phyloP scores from a whole-genome alignment of 2,329 filamentous ascomycete genomes.

The Pleomassaria siparia region DNA sequence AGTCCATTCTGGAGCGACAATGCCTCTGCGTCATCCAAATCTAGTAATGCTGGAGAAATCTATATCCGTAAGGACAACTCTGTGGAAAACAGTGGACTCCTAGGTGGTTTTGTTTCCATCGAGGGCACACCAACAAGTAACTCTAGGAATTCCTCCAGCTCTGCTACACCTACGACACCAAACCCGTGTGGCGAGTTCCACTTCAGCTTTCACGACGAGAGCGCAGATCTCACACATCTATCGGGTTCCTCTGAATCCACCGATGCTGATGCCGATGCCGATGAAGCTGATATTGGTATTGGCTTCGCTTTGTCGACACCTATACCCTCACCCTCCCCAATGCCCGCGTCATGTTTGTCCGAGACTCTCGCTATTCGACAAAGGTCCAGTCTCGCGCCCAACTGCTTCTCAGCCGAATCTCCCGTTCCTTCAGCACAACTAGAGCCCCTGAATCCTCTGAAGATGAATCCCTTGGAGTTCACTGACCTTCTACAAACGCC shows the following conservation, averaged over 20 bases:
- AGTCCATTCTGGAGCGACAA: slow-evolving; percentile 35
- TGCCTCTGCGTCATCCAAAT: slow-evolving; percentile 29
- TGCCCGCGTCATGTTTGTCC: slow-evolving; percentile 11
- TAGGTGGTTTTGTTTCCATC: slow-evolving; percentile 32
- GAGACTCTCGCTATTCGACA: slow-evolving; percentile 8
- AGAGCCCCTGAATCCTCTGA: background rate
- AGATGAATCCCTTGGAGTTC: background rate
- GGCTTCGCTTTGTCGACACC: slow-evolving; percentile 9
- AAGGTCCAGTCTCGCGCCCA: background rate
- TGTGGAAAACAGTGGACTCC: slow-evolving; percentile 27
- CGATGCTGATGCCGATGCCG: background rate
- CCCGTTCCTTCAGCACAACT: background rate
- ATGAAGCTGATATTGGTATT: slow-evolving; percentile 5
- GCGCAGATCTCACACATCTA: background rate
- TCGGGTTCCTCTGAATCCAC: background rate
- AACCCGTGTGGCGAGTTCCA: slow-evolving; percentile 12
- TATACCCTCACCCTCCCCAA: background rate
- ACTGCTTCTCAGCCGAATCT: slow-evolving; percentile 3
- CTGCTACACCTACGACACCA: slow-evolving; percentile 5
- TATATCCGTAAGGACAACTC: slow-evolving; percentile 14
- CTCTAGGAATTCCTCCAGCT: slow-evolving; percentile 2
- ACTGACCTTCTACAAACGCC: too few relatives aligned
- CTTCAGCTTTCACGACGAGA: slow-evolving; percentile 10
- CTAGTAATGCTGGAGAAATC: slow-evolving; percentile 22
- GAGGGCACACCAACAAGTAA: slow-evolving; percentile 10